A percentile compares a stretch with the other conserved stretches of the same genome.
These are phyloP conservation scores for Fusarium graminum DNA, from an alignment of 2,329 filamentous ascomycete species.

Conservation along the genomic window DNA sequence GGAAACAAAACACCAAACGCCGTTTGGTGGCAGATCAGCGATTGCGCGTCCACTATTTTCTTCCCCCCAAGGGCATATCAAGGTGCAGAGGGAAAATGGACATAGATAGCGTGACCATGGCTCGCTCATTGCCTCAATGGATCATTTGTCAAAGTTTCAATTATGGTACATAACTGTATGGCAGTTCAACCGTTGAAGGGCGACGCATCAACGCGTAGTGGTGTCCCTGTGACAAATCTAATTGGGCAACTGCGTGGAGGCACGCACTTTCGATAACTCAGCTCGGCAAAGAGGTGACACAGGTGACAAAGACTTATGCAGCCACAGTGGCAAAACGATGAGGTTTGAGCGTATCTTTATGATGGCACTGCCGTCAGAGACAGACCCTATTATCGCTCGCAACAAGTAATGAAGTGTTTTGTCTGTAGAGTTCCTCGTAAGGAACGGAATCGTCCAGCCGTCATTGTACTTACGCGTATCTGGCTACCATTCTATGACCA, in stretches of 20 bases:
- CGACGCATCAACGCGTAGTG: constrained; percentile 12
- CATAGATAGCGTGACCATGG: constrained; percentile 40
- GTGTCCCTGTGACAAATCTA: constrained; percentile 23
- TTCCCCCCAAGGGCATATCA: constrained; percentile 9
- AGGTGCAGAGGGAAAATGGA: constrained; percentile 32
- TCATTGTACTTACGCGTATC: not conserved
- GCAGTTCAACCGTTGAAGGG: constrained; percentile 10
- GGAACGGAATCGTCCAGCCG: too few species aligned
- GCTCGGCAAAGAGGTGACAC: constrained; percentile 25
- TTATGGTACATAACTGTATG: constrained; percentile 20
- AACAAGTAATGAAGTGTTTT: not conserved
- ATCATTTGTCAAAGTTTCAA: constrained; percentile 23
- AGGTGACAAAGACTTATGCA: constrained; percentile 1
- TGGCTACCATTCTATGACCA: not conserved
- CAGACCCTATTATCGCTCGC: not conserved
- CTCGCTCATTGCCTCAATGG: constrained; percentile 11
- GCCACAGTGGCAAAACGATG: constrained; percentile 32
- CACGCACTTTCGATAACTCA: constrained; percentile 26
- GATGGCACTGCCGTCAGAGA: not conserved
- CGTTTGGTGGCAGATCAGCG: too few species aligned
- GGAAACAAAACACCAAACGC: too few species aligned
- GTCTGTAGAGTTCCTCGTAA: not conserved
- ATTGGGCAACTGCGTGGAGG: constrained; percentile 26
- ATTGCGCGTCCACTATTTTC: too few species aligned
- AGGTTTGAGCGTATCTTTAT: not conserved